These are phyloP conservation scores for Magnolia officinalis DNA, from an alignment of 164 flowering plant species.

Conservation along the genomic window DNA sequence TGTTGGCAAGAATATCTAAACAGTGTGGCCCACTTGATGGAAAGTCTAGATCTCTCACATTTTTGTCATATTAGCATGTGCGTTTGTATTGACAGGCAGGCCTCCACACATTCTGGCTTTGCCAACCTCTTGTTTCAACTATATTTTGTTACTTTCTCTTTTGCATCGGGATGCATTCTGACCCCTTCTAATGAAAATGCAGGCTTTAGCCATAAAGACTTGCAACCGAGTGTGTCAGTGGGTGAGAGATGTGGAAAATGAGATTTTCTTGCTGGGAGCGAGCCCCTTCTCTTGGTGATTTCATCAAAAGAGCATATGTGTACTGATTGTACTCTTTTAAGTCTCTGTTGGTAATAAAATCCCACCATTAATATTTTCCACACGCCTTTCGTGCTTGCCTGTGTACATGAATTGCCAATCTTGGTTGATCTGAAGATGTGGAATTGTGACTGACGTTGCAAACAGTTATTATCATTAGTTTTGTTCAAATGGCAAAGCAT, in stretches of 20 bases:
- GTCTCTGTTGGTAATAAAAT: slow-evolving; percentile 20
- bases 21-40: no score
- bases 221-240: slow-evolving; percentile 94
- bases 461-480: background rate
- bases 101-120: no score
- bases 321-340: slow-evolving; percentile 17
- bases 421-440: slow-evolving; percentile 6
- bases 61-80: no score
- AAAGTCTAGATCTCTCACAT: no score
- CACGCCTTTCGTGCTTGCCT: background rate
- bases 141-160: background rate
- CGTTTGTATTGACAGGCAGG: no score
- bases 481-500: background rate
- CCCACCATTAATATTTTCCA: slow-evolving; percentile 5
- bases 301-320: slow-evolving; percentile 17
- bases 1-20: no score
- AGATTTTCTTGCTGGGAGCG: slow-evolving; percentile 90
- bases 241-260: slow-evolving; percentile 95
- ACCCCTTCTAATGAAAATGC: slow-evolving; percentile 21
- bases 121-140: background rate
- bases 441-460: background rate
- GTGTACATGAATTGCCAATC: background rate
- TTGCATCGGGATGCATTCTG: background rate
- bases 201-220: slow-evolving; percentile 87
- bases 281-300: slow-evolving; percentile 95